These are phyloP conservation scores for Nidularia pulvinata DNA, from an alignment of 768 basidiomycete genomes.

Conservation along the genomic window DNA sequence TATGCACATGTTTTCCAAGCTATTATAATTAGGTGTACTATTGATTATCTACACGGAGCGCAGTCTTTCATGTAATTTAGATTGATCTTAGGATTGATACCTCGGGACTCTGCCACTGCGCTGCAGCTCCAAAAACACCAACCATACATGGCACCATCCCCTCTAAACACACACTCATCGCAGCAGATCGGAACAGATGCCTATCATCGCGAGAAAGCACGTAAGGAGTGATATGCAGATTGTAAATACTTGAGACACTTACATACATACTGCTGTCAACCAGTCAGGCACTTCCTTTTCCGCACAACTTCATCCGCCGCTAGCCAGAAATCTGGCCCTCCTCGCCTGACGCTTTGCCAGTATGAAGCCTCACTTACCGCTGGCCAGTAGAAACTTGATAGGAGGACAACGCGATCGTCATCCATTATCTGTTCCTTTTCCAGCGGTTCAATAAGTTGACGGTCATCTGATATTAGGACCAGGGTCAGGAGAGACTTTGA, in stretches of 20 bases:
- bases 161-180: too few relatives aligned
- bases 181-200: too few relatives aligned
- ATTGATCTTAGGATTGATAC: not conserved
- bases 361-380: constrained; percentile 11
- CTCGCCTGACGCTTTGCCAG: constrained; percentile 19
- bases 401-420: constrained; percentile 21
- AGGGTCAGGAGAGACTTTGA: constrained; percentile 16
- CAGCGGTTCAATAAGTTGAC: constrained; percentile 11
- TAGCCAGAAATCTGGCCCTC: constrained; percentile 26
- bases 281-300: not conserved
- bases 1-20: not conserved
- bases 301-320: constrained; percentile 7
- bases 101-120: not conserved
- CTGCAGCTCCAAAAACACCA: too few relatives aligned
- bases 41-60: not conserved
- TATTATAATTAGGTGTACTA: not conserved
- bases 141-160: too few relatives aligned
- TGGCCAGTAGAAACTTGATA: constrained; percentile 19
- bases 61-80: not conserved
- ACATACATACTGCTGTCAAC: too few relatives aligned
- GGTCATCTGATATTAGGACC: constrained; percentile 18
- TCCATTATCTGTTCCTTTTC: constrained; percentile 8
- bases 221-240: too few relatives aligned
- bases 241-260: too few relatives aligned
- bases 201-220: too few relatives aligned